Evolutionary conservation across 2,329 filamentous ascomycete species (phyloP), one percentile per base, ranked within the genome.

Genomic region (Fragosphaeria purpurea): DNA sequence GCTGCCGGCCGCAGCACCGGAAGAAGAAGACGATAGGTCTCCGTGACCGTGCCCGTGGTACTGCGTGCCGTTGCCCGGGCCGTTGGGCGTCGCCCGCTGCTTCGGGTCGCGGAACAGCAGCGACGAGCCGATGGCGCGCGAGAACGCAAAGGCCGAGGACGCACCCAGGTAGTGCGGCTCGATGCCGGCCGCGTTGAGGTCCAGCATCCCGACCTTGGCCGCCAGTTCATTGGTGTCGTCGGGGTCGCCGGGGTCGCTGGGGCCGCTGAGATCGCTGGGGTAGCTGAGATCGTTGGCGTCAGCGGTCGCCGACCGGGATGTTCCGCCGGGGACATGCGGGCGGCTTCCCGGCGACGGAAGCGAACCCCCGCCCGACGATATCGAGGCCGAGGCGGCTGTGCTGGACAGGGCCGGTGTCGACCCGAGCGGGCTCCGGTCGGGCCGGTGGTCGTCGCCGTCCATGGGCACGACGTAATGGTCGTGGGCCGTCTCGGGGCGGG

Each of bases 111-210:
- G 35, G 7, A 37, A 37, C 7, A 37, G 35, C 35, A 63, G 55
- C 1, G 59, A 53, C 6, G 59, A 50, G 41, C 58, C 58, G 13
- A 61, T 57, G 11, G 63, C 54, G n/a, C 59, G 57, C 34, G 61
- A 61, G 47, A 67, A 66, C 0, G 61, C 60, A 31, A 67, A 54
- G 2, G 63, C 61, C 2, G 63, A 68, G 0, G 65, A 67, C 5
- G 64, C 56, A 0, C 65, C 65, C 33, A 69, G 62, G 53, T 66
- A 67, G 11, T 65, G 64, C 7, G 65, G 63, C 57, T 67, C 64
- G 4, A 58, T 54, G 1, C 64, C 64, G 4, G 65, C 56, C 1
- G 63, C 63, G 40, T 57, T 59, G 1, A 65, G 46, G 46, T 57
- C 58, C 7, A 67, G 51, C 31, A 66, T 48, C 7, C 59, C 63